A percentile compares a stretch with the other conserved stretches of the same genome.
Evolutionary conservation across 106 monocot genomes (phyloP).

Genomic region (Posidonia australis): DNA sequence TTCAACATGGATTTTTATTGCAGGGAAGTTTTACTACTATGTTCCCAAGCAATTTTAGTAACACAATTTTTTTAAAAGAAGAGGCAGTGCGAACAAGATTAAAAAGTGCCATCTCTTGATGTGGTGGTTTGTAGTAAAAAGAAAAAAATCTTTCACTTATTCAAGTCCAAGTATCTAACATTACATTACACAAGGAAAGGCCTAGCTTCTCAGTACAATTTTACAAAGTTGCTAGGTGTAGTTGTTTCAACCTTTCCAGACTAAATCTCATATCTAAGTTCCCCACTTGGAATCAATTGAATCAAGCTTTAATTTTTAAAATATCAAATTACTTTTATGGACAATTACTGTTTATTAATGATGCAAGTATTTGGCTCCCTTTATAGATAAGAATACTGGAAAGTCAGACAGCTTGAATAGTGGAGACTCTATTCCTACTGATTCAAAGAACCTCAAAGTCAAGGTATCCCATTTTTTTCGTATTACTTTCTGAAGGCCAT

Average conservation of each 20-base stretch:
- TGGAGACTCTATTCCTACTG: not conserved
- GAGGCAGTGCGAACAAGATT: too few species aligned
- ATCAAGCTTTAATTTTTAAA: not conserved
- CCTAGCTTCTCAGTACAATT: not conserved
- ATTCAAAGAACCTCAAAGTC: slow-evolving; percentile 12
- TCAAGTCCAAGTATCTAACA: too few species aligned
- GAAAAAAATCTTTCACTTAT: too few species aligned
- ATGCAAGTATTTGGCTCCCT: not conserved
- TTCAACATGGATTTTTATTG: too few species aligned
- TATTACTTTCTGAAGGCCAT: not conserved
- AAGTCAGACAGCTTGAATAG: not conserved
- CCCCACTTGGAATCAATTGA: not conserved
- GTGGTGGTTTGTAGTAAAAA: too few species aligned
- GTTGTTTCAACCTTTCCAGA: not conserved
- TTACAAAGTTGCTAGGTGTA: not conserved
- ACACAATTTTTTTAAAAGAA: too few species aligned
- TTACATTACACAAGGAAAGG: too few species aligned
- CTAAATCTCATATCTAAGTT: too few species aligned
- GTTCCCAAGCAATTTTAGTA: too few species aligned
- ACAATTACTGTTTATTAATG: not conserved
- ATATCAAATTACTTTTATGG: not conserved
- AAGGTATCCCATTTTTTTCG: slow-evolving; percentile 3
- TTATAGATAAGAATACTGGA: slow-evolving; percentile 10
- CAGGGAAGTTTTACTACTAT: too few species aligned
- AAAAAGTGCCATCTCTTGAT: too few species aligned